Conservation (phyloP, 805 yeast species). For the Phaffomyces thermotolerans region DNA sequence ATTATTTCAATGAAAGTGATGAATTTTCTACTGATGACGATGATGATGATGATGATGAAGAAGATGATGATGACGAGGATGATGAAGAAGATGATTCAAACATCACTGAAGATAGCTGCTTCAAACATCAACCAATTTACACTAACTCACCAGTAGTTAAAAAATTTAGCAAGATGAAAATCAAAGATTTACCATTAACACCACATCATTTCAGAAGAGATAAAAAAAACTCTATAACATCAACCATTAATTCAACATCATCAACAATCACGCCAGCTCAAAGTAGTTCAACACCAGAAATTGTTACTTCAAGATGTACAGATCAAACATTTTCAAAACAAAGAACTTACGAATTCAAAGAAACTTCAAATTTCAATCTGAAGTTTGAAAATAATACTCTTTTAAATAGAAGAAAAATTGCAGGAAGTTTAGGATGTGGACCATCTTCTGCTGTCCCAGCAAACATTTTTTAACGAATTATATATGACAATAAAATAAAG, state of each 20-base stretch:
- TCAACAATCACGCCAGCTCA: neutral
- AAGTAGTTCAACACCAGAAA: neutral
- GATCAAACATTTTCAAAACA: neutral
- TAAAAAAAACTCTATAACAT: neutral
- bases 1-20: constrained; percentile 22
- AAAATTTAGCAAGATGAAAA: constrained; percentile 11
- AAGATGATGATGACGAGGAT: constrained; percentile 3
- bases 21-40: constrained; percentile 13
- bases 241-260: neutral
- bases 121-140: constrained; percentile 8
- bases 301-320: neutral
- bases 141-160: constrained; percentile 16
- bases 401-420: constrained; percentile 22
- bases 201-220: constrained; percentile 12
- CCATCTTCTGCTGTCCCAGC: constrained; percentile 3
- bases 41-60: constrained; percentile 7
- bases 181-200: constrained; percentile 11
- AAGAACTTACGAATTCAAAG: constrained; percentile 8
- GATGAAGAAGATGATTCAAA: constrained; percentile 3
- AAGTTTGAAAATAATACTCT: constrained; percentile 23
- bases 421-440: constrained; percentile 12
- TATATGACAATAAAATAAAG: neutral
- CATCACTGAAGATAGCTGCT: constrained; percentile 5
- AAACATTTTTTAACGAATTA: neutral
- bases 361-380: constrained; percentile 18